Base-by-base conservation (phyloP, 345 rosid genomes). In the Citrus maxima region DNA sequence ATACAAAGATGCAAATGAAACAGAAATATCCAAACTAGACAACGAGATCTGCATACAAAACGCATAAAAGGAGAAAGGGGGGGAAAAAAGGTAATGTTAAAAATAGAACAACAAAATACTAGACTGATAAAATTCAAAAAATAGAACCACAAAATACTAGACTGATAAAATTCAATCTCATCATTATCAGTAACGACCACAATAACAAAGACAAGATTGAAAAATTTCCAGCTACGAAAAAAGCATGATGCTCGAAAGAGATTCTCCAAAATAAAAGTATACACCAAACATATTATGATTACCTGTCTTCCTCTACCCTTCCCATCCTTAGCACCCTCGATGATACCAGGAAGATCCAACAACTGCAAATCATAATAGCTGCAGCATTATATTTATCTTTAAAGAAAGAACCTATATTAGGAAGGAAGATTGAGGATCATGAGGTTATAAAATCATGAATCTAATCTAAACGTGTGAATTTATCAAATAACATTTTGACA, bases 251-350 rank as follows among this genome's bases (percentile, higher is more conserved):
- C 74, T 9, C 4, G 27, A 49, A 51, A 70, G 35, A 67, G 67
- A 10, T 59, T 24, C 64, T 22, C 75, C 27, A 54, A 64, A 37
- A 61, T 22, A 74, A 7, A 24, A 2, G 54, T 18, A 28, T 63
- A 56, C 42, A 70, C 42, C 67, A n/a, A 77, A 69, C 28, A 35
- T 35, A 27, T 54, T 21, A 61, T 28, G 30, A 49, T 70, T 79
- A 96, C 98, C 97, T 94, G 99, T 74, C 98, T 82, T 60, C 98
- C 99, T 91, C 99, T 89, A 84, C 99, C 97, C 82, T 96, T 96
- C 81, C 99, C 99, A 78, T 96, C 99, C 89, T 96, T 96, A 40
- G 98, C 99, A 85, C 99, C 99, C 88, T 96, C 99, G 70, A 96
- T 96, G 79, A 96, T 96, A 79, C 99, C 98, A 76, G 98, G 98